Percentiles rank a stretch among this genome's conserved stretches.
These are phyloP conservation scores for Pseudogymnoascus sp. DNA, from an alignment of 2,329 filamentous ascomycete species.

Conservation along the genomic window DNA sequence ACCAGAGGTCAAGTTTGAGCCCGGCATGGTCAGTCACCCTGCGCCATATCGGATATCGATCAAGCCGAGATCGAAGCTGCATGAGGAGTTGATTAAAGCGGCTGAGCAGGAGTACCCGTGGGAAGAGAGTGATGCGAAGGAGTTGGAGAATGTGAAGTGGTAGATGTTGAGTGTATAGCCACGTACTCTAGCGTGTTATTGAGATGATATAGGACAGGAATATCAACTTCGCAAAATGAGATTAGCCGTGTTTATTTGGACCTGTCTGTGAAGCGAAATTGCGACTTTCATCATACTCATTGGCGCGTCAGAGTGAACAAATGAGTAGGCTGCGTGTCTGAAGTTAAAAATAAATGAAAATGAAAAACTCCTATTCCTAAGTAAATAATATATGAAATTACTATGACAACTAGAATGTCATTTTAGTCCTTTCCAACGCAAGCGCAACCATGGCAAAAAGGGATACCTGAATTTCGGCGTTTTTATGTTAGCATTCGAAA, in stretches of 20 bases:
- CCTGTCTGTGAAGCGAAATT: neutral
- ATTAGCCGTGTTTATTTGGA: neutral
- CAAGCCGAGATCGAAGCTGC: slow-evolving; percentile 28
- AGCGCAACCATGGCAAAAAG: too few species aligned
- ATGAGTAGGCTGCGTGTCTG: too few species aligned
- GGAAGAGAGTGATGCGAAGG: slow-evolving; percentile 32
- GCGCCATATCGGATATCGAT: slow-evolving; percentile 30
- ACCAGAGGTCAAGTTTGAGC: slow-evolving; percentile 24
- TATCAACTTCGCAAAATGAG: neutral
- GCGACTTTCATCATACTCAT: too few species aligned
- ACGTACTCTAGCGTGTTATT: neutral
- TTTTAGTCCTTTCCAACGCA: too few species aligned
- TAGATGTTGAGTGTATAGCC: neutral
- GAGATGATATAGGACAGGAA: neutral
- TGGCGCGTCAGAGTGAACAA: too few species aligned
- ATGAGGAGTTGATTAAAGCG: slow-evolving; percentile 28
- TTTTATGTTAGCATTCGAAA: neutral
- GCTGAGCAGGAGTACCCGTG: slow-evolving; percentile 32
- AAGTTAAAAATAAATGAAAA: too few species aligned
- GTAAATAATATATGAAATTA: too few species aligned
- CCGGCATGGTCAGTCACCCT: slow-evolving; percentile 33
- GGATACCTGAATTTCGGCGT: too few species aligned
- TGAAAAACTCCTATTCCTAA: too few species aligned
- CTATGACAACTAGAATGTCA: too few species aligned
- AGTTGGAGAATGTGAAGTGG: slow-evolving; percentile 12